Percentiles rank a stretch among this genome's conserved stretches.
Evolutionary conservation across 345 rosid genomes (phyloP).

Genomic region (Aethionema arabicum): DNA sequence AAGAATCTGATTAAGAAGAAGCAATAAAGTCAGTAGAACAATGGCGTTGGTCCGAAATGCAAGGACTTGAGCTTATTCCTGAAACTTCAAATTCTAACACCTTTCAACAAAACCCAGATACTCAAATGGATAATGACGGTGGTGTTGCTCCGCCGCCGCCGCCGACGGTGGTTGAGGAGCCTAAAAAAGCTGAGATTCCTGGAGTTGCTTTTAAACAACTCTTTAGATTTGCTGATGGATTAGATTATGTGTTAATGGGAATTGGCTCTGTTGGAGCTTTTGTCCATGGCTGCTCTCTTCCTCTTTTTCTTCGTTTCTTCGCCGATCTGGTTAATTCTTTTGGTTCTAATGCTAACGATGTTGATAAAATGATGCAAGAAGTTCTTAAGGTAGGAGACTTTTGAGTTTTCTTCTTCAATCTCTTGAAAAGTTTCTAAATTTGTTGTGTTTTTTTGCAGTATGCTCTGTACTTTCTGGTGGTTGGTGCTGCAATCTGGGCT

Average conservation of each 20-base stretch:
- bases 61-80: conserved; percentile 90
- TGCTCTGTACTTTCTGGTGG: conserved; percentile 93
- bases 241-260: conserved; percentile 91
- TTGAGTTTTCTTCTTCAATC: conserved; percentile 10
- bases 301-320: conserved; percentile 90
- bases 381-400: conserved; percentile 69
- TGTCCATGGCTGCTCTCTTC: conserved; percentile 91
- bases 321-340: conserved; percentile 99
- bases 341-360: conserved; percentile 86
- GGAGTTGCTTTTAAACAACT: conserved; percentile 74
- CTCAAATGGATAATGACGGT: conserved; percentile 55
- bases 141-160: conserved; percentile 34
- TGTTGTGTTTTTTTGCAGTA: conserved; percentile 49
- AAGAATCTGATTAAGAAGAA: conserved; percentile 47
- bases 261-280: conserved; percentile 95
- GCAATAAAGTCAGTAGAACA: conserved; percentile 74
- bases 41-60: conserved; percentile 99
- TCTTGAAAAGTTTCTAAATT: not conserved
- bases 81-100: conserved; percentile 36
- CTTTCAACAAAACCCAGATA: conserved; percentile 20
- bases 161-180: conserved; percentile 30
- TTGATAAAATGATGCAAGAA: conserved; percentile 95
- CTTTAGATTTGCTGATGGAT: conserved; percentile 93
- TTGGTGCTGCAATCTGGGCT: conserved; percentile 99
- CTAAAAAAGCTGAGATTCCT: conserved; percentile 51